Base-by-base conservation (phyloP, 345 rosid genomes). In the Ailanthus altissimus region DNA sequence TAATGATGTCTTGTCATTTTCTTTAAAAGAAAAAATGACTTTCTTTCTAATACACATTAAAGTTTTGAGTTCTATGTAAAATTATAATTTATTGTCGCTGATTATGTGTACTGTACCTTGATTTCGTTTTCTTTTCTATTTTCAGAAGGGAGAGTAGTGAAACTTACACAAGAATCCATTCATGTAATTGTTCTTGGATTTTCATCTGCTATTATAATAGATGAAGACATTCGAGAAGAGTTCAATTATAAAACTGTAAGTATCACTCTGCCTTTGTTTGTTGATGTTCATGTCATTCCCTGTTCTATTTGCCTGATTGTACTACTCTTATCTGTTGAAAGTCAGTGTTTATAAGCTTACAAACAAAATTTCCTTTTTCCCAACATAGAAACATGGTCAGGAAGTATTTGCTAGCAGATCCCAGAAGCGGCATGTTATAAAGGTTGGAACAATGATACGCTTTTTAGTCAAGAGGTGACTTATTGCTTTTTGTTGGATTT, bases 111-210 rank as follows among this genome's bases (percentile, higher is more conserved):
- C 43, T 70, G 76, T 59, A 50, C 36, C 51, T 20, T 78, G 46
- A 47, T 69, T 61, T 67, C 8, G 6, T 40, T 47, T 15, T 6
- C 56, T 32, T 28, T 67, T 57, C 42, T 5, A 25, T 15, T 73
- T 84, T 67, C 90, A 93, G 98, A 93, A 71, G 97, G 97, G 75
- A 87, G 87, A 62, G 91, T 94, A 15, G 88, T 91, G 75, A 92
- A 90, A 78, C 67, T 93, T 79, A 79, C 87, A 7, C 88, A 76
- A 76, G 97, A 90, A 78, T 89, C 94, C 23, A 89, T 96, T 74
- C 95, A 92, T 80, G 78, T 75, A 18, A 81, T 92, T 73, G 86
- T 96, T 88, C 97, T 96, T 53, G 97, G 95, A 46, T 92, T 96
- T 77, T 87, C 97, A 3, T 92, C 97, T 78, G 94, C 94, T 8